Evolutionary conservation across 192 early-diverging fungal species (phyloP).

Genomic region (Podila verticillata): DNA sequence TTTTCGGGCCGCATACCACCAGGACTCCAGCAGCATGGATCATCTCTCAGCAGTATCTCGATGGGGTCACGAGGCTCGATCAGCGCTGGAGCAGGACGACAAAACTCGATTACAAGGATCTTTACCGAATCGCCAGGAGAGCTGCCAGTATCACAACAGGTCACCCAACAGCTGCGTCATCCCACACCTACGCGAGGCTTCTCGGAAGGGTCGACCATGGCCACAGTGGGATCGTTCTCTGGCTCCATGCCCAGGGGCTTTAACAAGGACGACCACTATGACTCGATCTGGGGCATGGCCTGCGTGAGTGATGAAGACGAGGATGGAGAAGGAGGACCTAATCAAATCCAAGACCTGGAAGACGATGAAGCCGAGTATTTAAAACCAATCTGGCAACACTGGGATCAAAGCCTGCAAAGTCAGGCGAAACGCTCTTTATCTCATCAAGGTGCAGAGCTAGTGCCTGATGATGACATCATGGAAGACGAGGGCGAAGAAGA

Average conservation of each 20-base stretch:
- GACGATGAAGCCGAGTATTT: slow-evolving; percentile 5
- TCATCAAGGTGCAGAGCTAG: slow-evolving; percentile 1
- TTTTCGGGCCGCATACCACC: not conserved
- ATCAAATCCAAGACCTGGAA: not conserved
- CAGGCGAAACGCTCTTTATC: not conserved
- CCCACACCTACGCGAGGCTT: slow-evolving; percentile 5
- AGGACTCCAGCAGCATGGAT: slow-evolving; percentile 22
- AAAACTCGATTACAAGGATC: not conserved
- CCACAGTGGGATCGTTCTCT: slow-evolving; percentile 9
- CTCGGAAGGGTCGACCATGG: slow-evolving; percentile 21
- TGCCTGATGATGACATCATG: slow-evolving; percentile 34
- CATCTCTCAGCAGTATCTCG: slow-evolving; percentile 18
- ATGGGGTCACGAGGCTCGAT: slow-evolving; percentile 30
- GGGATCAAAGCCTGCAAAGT: slow-evolving; percentile 2
- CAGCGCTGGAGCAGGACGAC: slow-evolving; percentile 8
- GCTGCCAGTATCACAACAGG: slow-evolving; percentile 18
- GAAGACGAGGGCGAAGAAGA: slow-evolving; percentile 29
- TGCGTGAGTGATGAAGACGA: slow-evolving; percentile 19
- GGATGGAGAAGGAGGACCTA: not conserved
- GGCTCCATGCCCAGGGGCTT: not conserved
- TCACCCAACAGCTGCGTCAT: slow-evolving; percentile 4
- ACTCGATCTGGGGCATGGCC: slow-evolving; percentile 24
- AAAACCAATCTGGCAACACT: slow-evolving; percentile 29
- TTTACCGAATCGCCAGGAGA: slow-evolving; percentile 39
- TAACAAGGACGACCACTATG: not conserved